Percentiles rank a stretch among this genome's conserved stretches.
phyloP scores from a whole-genome alignment of 2,329 filamentous ascomycete genomes.

The Clonostachys rhizophaga region DNA sequence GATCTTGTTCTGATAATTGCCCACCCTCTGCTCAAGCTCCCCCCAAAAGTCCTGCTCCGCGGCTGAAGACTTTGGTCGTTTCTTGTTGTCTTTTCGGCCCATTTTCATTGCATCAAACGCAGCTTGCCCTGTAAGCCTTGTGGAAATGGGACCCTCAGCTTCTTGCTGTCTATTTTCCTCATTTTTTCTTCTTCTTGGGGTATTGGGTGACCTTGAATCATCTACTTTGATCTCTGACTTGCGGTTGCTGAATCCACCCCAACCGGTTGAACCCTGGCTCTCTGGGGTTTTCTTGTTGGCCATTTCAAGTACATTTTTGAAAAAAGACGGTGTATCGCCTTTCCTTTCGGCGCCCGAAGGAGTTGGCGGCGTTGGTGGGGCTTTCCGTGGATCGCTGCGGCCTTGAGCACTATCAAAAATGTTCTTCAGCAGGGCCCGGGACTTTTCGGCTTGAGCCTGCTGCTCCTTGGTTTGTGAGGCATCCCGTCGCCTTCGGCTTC shows the following conservation, averaged over 20 bases:
- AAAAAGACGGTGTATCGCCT: background rate
- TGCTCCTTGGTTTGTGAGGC: background rate
- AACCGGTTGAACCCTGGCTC: background rate
- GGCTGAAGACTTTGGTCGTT: background rate
- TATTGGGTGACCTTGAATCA: background rate
- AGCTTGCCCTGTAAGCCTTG: background rate
- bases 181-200: background rate
- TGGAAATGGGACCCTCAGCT: background rate
- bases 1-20: background rate
- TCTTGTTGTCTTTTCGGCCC: background rate
- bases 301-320: too few species aligned
- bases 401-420: background rate
- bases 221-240: background rate
- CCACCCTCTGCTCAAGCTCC: constrained; percentile 10
- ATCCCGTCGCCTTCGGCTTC: background rate
- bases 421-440: background rate
- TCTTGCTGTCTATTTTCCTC: constrained; percentile 1
- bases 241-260: constrained; percentile 1
- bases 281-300: too few species aligned
- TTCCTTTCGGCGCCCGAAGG: background rate
- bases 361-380: background rate
- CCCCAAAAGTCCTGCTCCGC: constrained; percentile 14
- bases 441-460: background rate
- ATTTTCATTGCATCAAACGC: background rate
- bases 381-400: constrained; percentile 1